These are phyloP conservation scores for Galeopsis tetrahit DNA, from an alignment of 257 asterid species.

Conservation along the genomic window DNA sequence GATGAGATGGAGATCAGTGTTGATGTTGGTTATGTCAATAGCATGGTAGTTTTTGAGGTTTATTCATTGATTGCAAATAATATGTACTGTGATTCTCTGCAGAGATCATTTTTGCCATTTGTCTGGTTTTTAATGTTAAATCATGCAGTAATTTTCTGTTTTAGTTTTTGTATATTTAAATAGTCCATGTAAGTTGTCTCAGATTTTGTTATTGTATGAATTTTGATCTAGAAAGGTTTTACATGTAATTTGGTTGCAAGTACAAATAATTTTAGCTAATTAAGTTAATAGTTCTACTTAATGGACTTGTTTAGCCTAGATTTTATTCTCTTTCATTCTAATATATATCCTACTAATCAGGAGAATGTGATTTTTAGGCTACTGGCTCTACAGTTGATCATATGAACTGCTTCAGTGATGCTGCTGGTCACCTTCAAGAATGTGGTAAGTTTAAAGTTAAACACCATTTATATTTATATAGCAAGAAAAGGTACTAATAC, in stretches of 20 bases:
- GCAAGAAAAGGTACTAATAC: background rate
- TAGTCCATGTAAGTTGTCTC: background rate
- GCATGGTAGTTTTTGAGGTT: slow-evolving; percentile 10
- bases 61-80: background rate
- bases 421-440: slow-evolving; percentile 94
- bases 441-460: slow-evolving; percentile 49
- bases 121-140: background rate
- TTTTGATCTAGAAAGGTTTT: background rate
- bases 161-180: background rate
- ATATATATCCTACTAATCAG: slow-evolving; percentile 29
- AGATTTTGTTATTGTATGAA: background rate
- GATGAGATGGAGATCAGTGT: slow-evolving; percentile 19
- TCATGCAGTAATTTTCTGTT: background rate
- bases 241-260: background rate
- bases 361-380: slow-evolving; percentile 55
- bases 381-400: slow-evolving; percentile 81
- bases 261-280: background rate
- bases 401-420: slow-evolving; percentile 88
- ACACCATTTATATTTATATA: background rate
- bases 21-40: slow-evolving; percentile 5
- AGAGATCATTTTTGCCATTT: background rate
- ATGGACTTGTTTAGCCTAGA: slow-evolving; percentile 10
- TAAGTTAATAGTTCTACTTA: background rate
- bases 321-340: background rate
- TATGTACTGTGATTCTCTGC: background rate